These are phyloP conservation scores for Syzygium aqueum DNA, from an alignment of 345 rosid genomes.

Conservation along the genomic window DNA sequence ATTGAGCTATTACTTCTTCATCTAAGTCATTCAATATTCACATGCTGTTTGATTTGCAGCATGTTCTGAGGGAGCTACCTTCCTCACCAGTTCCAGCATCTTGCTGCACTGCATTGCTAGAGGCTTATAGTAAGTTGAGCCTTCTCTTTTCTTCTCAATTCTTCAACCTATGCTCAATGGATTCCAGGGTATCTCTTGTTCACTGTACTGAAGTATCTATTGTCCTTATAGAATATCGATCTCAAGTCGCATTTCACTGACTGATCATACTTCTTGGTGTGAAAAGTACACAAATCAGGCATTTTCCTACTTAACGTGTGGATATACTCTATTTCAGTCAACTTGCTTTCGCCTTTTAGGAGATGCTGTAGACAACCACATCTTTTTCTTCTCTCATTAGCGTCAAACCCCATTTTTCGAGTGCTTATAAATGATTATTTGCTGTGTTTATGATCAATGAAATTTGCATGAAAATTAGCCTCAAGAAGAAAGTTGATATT, in stretches of 20 bases:
- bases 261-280: not conserved
- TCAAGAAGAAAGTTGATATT: not conserved
- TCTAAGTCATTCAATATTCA: conserved; percentile 10
- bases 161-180: not conserved
- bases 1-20: not conserved
- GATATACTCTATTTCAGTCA: not conserved
- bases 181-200: not conserved
- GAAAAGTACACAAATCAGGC: not conserved
- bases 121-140: conserved; percentile 74
- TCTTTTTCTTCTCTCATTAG: not conserved
- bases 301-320: not conserved
- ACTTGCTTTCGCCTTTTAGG: not conserved
- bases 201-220: not conserved
- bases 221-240: not conserved
- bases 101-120: conserved; percentile 92
- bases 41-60: conserved; percentile 40
- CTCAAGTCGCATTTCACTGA: not conserved
- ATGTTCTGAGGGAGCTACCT: conserved; percentile 93
- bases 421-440: not conserved
- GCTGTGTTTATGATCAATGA: not conserved
- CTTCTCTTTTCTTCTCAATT: not conserved
- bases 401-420: not conserved
- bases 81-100: conserved; percentile 98
- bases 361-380: not conserved
- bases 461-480: not conserved